Evolutionary conservation across 177 flowering plant genomes (phyloP).

Genomic region (Vitis hybrid): DNA sequence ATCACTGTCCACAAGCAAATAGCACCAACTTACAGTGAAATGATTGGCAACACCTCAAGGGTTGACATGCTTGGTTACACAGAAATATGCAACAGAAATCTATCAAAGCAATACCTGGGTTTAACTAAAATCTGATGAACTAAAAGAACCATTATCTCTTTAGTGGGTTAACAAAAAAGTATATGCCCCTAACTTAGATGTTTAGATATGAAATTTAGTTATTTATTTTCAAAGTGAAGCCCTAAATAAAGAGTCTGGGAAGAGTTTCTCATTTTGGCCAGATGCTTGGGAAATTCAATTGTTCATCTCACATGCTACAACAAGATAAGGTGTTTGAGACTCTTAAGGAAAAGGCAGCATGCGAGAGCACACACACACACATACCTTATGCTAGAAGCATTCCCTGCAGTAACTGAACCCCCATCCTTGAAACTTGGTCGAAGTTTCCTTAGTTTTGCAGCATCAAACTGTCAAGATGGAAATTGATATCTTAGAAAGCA

Average conservation of each 20-base stretch:
- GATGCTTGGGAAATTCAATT: too few relatives aligned
- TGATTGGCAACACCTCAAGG: not conserved
- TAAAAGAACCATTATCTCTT: not conserved
- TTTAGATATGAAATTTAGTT: too few relatives aligned
- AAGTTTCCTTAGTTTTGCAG: slow-evolving; percentile 78
- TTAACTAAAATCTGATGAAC: not conserved
- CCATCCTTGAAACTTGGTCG: slow-evolving; percentile 90
- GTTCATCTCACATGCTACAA: too few relatives aligned
- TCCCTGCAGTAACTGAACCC: slow-evolving; percentile 97
- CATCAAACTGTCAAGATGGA: slow-evolving; percentile 69
- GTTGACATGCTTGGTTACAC: not conserved
- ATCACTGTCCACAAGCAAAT: slow-evolving; percentile 52
- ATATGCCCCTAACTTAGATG: not conserved
- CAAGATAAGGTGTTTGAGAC: too few relatives aligned
- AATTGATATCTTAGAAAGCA: too few relatives aligned
- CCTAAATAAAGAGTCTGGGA: too few relatives aligned
- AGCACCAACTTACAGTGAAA: not conserved
- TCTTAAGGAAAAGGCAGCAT: not conserved
- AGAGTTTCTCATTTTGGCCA: too few relatives aligned
- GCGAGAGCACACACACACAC: not conserved
- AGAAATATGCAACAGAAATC: not conserved
- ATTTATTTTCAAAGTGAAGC: too few relatives aligned
- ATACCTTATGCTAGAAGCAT: slow-evolving; percentile 91
- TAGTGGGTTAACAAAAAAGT: not conserved
- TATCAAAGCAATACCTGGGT: not conserved